Base-by-base conservation (phyloP, 768 basidiomycete species). In the Candolleomyces aberdarensis region DNA sequence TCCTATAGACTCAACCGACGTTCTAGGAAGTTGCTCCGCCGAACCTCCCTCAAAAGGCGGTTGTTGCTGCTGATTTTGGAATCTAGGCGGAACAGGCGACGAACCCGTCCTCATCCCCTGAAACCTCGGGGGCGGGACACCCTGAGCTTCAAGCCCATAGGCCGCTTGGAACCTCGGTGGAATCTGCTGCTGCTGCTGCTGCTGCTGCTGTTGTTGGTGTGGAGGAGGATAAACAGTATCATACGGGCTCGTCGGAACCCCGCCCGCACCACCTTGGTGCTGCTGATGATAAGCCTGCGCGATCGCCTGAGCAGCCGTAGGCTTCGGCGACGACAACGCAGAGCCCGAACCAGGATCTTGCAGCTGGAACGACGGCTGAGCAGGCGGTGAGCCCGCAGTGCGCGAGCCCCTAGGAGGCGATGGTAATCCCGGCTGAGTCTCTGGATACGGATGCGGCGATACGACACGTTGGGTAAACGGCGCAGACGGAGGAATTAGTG, bases 1-100 rank as follows among this genome's bases (percentile, higher is more conserved):
- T 26, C 52, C 49, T 8, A 31, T 17, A 7, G 20, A 22, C 9
- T 51, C 14, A 13, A 14, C 19, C 8, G 19, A 29, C 5, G 19
- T 51, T 3, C 19, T 1, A 29, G 49, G 14, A 3, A 51, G 5
- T 10, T 31, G 61, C 60, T 56, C 62, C 26, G 26, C 26, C 26
- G 26, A 1, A 26, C 26, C 26, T 26, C 57, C 46, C 65, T 67
- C 68, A 66, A 69, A 70, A 62, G 75, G 69, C 36, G 67, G 63
- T 15, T 64, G 31, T 39, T 66, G 60, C 43, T 57, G 65, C 36
- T 36, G 39, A 44, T 47, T 22, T 64, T 70, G 71, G 62, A 72
- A 70, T 32, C 69, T 62, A 31, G 71, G 69, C 8, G 71, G 71
- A 5, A 72, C 55, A 20, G 58, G 57, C 26, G 56, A 39, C n/a